phyloP scores from a whole-genome alignment of 768 basidiomycete genomes.

The Lactarius quietus region DNA sequence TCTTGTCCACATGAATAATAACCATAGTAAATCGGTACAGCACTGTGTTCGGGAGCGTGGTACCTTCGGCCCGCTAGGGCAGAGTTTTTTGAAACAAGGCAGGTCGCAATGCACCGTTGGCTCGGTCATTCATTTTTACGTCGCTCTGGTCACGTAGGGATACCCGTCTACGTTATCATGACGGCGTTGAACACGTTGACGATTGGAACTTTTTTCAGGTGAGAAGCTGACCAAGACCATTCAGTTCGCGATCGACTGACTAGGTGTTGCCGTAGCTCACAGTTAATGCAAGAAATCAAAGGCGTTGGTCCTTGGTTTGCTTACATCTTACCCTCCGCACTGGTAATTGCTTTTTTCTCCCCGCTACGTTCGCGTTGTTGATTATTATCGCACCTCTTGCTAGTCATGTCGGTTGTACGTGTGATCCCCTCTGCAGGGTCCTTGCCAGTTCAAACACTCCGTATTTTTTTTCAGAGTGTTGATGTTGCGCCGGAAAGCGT shows the following conservation, averaged over 20 bases:
- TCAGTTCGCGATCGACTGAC: background rate
- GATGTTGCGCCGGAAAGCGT: slow-evolving; percentile 18
- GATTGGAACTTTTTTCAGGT: slow-evolving; percentile 23
- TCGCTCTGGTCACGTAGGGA: slow-evolving; percentile 11
- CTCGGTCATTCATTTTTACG: background rate
- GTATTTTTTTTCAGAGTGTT: slow-evolving; percentile 16
- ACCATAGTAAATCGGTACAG: background rate
- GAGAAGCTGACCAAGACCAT: background rate
- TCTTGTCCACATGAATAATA: background rate
- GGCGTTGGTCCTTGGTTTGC: slow-evolving; percentile 22
- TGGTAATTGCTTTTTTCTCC: slow-evolving; percentile 14
- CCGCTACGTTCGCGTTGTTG: background rate
- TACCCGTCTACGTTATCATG: slow-evolving; percentile 22
- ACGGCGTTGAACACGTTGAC: slow-evolving; percentile 23
- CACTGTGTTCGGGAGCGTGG: slow-evolving; percentile 17
- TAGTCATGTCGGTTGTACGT: slow-evolving; percentile 23
- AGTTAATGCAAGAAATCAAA: background rate
- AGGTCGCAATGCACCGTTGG: background rate
- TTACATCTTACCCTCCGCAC: slow-evolving; percentile 19
- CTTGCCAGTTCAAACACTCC: background rate
- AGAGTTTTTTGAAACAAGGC: slow-evolving; percentile 25
- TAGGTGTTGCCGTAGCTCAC: background rate
- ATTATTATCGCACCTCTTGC: background rate
- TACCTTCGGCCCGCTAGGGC: slow-evolving; percentile 15
- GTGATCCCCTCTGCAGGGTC: background rate